These are phyloP conservation scores for Pezicula carpinea DNA, from an alignment of 2,329 filamentous ascomycete species.

Conservation along the genomic window DNA sequence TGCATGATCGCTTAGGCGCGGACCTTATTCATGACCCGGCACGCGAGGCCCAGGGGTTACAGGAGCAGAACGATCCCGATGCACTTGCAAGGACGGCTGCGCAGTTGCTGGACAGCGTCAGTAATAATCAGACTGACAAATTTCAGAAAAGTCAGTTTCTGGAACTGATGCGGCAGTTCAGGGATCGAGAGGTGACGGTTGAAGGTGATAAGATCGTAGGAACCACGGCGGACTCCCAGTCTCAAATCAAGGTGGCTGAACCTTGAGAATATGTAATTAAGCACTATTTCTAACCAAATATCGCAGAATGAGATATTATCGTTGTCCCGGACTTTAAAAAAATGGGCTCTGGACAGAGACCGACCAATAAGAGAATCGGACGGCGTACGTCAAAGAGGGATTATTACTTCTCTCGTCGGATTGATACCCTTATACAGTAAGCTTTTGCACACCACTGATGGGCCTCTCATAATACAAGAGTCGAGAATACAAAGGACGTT, in stretches of 20 bases:
- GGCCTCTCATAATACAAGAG: not conserved
- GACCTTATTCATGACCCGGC: constrained; percentile 26
- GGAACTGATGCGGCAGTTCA: constrained; percentile 69
- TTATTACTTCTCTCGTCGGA: not conserved
- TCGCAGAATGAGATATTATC: constrained; percentile 5
- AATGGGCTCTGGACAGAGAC: constrained; percentile 3
- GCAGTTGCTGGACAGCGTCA: constrained; percentile 63
- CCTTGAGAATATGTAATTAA: constrained; percentile 7
- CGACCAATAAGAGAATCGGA: not conserved
- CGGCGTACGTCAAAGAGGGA: not conserved
- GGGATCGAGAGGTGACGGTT: constrained; percentile 67
- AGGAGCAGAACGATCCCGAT: constrained; percentile 37
- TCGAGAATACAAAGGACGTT: not conserved
- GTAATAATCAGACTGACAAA: constrained; percentile 64
- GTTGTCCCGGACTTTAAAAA: not conserved
- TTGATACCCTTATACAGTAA: not conserved
- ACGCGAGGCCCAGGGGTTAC: constrained; percentile 26
- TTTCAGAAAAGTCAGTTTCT: constrained; percentile 77
- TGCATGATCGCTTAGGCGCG: constrained; percentile 26
- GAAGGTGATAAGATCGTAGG: constrained; percentile 63
- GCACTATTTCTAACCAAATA: constrained; percentile 4
- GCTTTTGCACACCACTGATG: not conserved
- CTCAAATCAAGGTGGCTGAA: constrained; percentile 7
- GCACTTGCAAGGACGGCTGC: constrained; percentile 70
- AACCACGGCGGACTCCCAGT: not conserved